Percentiles rank a stretch among this genome's conserved stretches.
phyloP scores from a whole-genome alignment of 768 basidiomycete genomes.

The Russula foetens region DNA sequence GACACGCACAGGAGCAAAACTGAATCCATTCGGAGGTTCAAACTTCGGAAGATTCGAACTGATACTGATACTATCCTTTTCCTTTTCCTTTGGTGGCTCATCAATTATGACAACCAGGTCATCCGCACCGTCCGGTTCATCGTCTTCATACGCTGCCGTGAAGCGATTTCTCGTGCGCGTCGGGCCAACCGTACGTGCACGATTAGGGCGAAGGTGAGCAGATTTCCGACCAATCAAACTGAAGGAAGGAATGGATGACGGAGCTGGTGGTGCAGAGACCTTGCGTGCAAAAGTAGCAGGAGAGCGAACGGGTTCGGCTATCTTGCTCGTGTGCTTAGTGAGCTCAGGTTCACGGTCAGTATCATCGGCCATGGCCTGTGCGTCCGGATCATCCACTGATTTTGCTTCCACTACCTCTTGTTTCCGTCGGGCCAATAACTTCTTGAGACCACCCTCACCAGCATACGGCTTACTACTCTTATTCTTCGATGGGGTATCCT shows the following conservation, averaged over 20 bases:
- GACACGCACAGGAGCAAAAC: constrained; percentile 53
- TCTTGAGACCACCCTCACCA: constrained; percentile 73
- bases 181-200: constrained; percentile 30
- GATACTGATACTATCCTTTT: constrained; percentile 33
- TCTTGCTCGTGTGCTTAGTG: constrained; percentile 20
- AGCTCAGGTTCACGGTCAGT: constrained; percentile 22
- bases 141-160: constrained; percentile 55
- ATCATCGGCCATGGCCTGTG: constrained; percentile 29
- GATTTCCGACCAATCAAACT: constrained; percentile 8
- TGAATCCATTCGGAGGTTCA: constrained; percentile 54
- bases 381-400: constrained; percentile 27
- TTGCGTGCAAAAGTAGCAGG: constrained; percentile 28
- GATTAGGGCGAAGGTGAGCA: not conserved
- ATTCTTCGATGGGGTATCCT: constrained; percentile 30
- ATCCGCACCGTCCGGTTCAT: constrained; percentile 31
- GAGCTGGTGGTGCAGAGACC: constrained; percentile 15
- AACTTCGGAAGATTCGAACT: constrained; percentile 44
- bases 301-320: constrained; percentile 22
- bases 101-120: constrained; percentile 28
- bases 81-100: constrained; percentile 35
- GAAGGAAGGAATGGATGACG: not conserved
- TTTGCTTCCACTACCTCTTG: constrained; percentile 46
- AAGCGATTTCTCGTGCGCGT: constrained; percentile 45
- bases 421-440: constrained; percentile 55
- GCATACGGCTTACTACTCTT: constrained; percentile 58